A percentile compares a stretch with the other conserved stretches of the same genome.
These are phyloP conservation scores for Sarocladium kiliense DNA, from an alignment of 2,329 filamentous ascomycete genomes.

Conservation along the genomic window DNA sequence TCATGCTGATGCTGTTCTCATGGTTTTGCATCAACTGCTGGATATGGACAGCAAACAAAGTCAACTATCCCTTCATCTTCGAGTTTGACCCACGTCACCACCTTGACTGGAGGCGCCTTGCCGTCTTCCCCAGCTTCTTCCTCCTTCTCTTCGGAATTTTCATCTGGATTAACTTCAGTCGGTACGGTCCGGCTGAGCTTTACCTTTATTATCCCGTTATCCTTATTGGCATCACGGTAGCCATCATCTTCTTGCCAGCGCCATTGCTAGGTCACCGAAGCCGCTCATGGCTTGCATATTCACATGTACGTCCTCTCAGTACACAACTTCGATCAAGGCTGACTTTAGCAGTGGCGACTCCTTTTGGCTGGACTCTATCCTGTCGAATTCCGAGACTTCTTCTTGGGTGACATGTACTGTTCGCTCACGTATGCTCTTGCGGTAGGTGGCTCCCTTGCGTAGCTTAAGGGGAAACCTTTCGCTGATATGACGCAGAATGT, in stretches of 20 bases:
- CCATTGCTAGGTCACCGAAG: constrained; percentile 70
- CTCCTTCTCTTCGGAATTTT: constrained; percentile 71
- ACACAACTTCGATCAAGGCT: not conserved
- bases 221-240: constrained; percentile 61
- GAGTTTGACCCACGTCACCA: constrained; percentile 86
- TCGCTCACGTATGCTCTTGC: constrained; percentile 87
- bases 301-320: constrained; percentile 59
- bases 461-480: not conserved
- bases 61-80: constrained; percentile 96
- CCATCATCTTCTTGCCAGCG: constrained; percentile 71
- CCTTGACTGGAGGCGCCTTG: constrained; percentile 83
- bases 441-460: constrained; percentile 51
- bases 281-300: constrained; percentile 81
- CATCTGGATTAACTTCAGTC: constrained; percentile 84
- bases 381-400: constrained; percentile 96
- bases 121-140: constrained; percentile 83
- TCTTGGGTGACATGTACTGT: constrained; percentile 95
- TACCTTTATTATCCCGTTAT: constrained; percentile 85
- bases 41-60: constrained; percentile 76
- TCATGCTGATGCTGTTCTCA: constrained; percentile 72
- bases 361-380: constrained; percentile 81
- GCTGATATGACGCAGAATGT: constrained; percentile 58
- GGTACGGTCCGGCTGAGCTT: constrained; percentile 59
- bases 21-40: constrained; percentile 84
- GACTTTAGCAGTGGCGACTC: constrained; percentile 64